These are phyloP conservation scores for Termitomyces sp. DNA, from an alignment of 768 basidiomycete genomes.

Conservation along the genomic window DNA sequence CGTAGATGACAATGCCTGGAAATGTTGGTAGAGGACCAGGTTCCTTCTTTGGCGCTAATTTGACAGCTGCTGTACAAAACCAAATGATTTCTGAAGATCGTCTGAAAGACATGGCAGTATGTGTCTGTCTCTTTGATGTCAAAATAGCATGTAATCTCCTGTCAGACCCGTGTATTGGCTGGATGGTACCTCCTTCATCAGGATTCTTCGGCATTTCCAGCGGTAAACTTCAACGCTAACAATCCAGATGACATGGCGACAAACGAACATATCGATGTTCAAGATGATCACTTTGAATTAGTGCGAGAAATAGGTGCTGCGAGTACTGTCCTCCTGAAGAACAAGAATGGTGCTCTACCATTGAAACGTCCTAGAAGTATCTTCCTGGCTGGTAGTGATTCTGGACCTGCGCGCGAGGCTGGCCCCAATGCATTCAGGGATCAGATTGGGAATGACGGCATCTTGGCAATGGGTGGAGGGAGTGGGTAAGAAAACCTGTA, in stretches of 20 bases:
- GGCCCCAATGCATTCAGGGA: slow-evolving; percentile 73
- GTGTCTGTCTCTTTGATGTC: not conserved
- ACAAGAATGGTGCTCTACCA: slow-evolving; percentile 50
- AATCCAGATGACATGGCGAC: slow-evolving; percentile 39
- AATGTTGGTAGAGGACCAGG: slow-evolving; percentile 28
- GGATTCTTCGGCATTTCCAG: slow-evolving; percentile 57
- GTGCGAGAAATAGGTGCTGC: slow-evolving; percentile 72
- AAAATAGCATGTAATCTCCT: not conserved
- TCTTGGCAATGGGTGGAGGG: slow-evolving; percentile 93
- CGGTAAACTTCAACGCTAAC: slow-evolving; percentile 69
- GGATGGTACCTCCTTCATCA: slow-evolving; percentile 65
- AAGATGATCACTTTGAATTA: slow-evolving; percentile 59
- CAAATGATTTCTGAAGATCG: slow-evolving; percentile 61
- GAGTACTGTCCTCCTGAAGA: slow-evolving; percentile 74
- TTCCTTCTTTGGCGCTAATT: slow-evolving; percentile 62
- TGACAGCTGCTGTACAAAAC: slow-evolving; percentile 65
- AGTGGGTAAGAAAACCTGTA: slow-evolving; percentile 2
- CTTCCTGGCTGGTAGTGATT: slow-evolving; percentile 58
- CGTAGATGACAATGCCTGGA: slow-evolving; percentile 70
- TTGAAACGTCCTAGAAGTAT: slow-evolving; percentile 53
- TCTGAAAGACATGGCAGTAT: slow-evolving; percentile 68
- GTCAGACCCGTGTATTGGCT: slow-evolving; percentile 69
- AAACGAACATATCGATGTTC: slow-evolving; percentile 64
- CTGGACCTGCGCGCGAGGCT: slow-evolving; percentile 46
- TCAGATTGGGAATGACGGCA: slow-evolving; percentile 56